phyloP scores from a whole-genome alignment of 139 green algal species.

The Tetraselmis striata region DNA sequence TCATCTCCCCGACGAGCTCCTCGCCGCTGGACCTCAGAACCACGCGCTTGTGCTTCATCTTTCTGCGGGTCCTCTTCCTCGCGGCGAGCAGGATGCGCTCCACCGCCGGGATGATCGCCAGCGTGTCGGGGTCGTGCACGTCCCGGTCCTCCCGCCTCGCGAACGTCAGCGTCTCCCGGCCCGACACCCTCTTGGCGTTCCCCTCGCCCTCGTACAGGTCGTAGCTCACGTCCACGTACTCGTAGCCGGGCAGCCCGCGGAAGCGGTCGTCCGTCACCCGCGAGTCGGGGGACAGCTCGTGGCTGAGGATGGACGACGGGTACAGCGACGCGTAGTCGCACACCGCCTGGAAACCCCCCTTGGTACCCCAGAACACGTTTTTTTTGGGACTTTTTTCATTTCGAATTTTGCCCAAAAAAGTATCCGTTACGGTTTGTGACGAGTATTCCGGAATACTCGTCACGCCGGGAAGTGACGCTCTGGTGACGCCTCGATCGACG shows the following conservation, averaged over 20 bases:
- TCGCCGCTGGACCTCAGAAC: not conserved
- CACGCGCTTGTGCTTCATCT: not conserved
- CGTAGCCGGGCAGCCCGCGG: slow-evolving; percentile 16
- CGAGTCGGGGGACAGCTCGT: slow-evolving; percentile 17
- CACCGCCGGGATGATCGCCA: slow-evolving; percentile 11
- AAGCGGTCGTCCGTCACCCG: slow-evolving; percentile 11
- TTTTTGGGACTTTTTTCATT: too few species aligned
- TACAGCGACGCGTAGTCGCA: slow-evolving; percentile 27
- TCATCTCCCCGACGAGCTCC: not conserved
- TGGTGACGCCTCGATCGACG: too few species aligned
- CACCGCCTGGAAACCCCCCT: too few species aligned
- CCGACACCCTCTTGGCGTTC: not conserved
- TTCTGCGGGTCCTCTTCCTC: slow-evolving; percentile 3
- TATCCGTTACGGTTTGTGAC: too few species aligned
- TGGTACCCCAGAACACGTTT: too few species aligned
- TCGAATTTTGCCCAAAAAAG: too few species aligned
- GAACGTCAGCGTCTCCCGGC: not conserved
- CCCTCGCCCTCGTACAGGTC: not conserved
- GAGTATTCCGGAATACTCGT: too few species aligned
- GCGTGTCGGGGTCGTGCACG: not conserved
- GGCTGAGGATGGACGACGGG: slow-evolving; percentile 18
- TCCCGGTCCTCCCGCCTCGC: not conserved
- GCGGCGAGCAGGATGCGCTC: slow-evolving; percentile 3
- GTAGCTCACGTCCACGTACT: slow-evolving; percentile 11
- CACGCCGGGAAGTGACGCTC: too few species aligned